These are phyloP conservation scores for Telopea speciosissima DNA, from an alignment of 177 flowering plant genomes.

Conservation along the genomic window DNA sequence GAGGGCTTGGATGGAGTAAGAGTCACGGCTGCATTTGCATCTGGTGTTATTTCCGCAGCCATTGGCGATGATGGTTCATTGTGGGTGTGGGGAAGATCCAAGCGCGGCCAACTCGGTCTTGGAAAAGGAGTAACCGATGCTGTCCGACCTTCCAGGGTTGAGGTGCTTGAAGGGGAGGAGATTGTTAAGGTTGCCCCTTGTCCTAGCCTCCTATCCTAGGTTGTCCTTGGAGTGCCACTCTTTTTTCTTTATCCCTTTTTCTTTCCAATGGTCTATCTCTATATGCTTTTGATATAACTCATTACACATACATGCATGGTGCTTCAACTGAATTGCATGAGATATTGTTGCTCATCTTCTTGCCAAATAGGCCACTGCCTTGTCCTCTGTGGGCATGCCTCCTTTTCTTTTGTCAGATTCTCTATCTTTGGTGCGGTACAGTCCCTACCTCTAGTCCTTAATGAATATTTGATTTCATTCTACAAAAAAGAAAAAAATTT, in stretches of 20 bases:
- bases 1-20: conserved; percentile 55
- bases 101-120: conserved; percentile 95
- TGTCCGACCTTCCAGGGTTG: conserved; percentile 57
- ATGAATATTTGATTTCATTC: no score
- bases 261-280: no score
- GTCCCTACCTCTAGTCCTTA: no score
- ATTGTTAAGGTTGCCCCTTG: conserved; percentile 59
- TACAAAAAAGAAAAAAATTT: no score
- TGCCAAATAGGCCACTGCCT: no score
- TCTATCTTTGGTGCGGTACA: no score
- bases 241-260: no score
- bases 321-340: not conserved
- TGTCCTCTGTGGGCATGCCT: no score
- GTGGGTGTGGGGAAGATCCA: conserved; percentile 97
- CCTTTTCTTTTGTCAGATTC: no score
- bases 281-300: no score
- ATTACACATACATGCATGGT: no score
- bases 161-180: conserved; percentile 64
- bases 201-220: not conserved
- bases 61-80: conserved; percentile 83
- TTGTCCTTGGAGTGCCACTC: no score
- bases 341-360: not conserved
- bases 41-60: conserved; percentile 79
- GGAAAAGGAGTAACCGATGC: conserved; percentile 60
- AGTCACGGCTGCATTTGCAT: conserved; percentile 68